Evolutionary conservation across 257 asterid genomes (phyloP), one percentile per base, ranked within the genome.

Genomic region (Ocimum tenuiflorum): DNA sequence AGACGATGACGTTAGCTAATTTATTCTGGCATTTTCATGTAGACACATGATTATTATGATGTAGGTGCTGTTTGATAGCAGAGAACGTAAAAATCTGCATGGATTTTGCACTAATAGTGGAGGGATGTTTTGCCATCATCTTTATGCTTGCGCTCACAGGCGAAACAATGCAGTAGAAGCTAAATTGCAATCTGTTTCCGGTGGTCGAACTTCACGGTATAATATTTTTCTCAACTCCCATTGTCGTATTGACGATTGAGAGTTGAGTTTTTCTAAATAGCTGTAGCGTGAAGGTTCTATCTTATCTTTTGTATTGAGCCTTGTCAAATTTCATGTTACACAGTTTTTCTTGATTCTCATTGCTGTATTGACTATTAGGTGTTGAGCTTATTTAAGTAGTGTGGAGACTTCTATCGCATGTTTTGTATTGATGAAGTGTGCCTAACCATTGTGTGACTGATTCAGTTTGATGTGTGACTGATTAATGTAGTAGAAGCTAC

Each of bases 191-290:
- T 49, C 70, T 55, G 35, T 51, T 62, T 69, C 54, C 31, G 27
- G 24, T 36, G 60, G 68, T 43, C 78, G 61, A 72, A 63, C 73
- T 64, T 64, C 70, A 50, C 75, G 79, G 80, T 72, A 75, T 58
- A 22, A 70, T 69, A 45, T 20, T 18, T 27, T 29, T n/a, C 29
- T 29, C 10, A 2, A 54, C 8, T 13, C 60, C 7, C 61, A 31
- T 54, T 54, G 19, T 13, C 31, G 31, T 27, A 27, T 27, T 27
- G 31, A 27, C 31, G 2, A 27, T 27, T 24, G 17, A 15, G 10
- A 19, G n/a, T n/a, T 8, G 15, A 6, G 11, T 22, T 22, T 69
- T 38, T 29, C 1, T 12, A 6, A 35, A 6, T 2, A 7, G 11
- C 49, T 68, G 42, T 56, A 29, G 23, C 24, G 46, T 36, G 22